phyloP scores from a whole-genome alignment of 2,329 filamentous ascomycete genomes.

The Daldinia eschscholtzii region DNA sequence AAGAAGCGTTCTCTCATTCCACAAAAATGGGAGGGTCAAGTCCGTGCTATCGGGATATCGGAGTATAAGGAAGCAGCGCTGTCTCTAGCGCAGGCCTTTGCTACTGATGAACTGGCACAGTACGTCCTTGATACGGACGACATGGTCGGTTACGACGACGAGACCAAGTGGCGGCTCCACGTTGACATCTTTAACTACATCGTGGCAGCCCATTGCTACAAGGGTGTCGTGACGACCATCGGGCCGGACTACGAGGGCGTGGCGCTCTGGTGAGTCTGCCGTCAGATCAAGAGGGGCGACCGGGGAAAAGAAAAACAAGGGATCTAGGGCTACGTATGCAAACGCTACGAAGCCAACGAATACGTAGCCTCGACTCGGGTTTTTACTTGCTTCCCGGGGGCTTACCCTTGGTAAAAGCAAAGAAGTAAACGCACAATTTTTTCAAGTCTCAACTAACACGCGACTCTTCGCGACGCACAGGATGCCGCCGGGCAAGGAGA shows the following conservation, averaged over 20 bases:
- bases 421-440: constrained; percentile 7
- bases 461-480: constrained; percentile 56
- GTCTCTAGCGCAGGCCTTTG: constrained; percentile 82
- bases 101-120: constrained; percentile 77
- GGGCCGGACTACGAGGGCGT: constrained; percentile 83
- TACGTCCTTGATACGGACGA: constrained; percentile 82
- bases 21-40: constrained; percentile 64
- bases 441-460: constrained; percentile 31
- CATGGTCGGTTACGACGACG: constrained; percentile 70
- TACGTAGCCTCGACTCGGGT: constrained; percentile 36
- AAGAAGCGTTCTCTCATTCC: constrained; percentile 64
- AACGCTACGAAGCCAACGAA: constrained; percentile 8
- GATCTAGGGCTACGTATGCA: constrained; percentile 33
- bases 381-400: constrained; percentile 33
- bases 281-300: constrained; percentile 32
- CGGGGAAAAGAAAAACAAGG: constrained; percentile 34
- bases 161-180: constrained; percentile 81
- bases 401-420: constrained; percentile 29
- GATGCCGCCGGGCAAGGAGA: constrained; percentile 80
- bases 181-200: constrained; percentile 82
- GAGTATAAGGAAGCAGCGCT: constrained; percentile 79
- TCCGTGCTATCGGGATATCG: constrained; percentile 72
- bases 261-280: constrained; percentile 76
- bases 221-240: constrained; percentile 79
- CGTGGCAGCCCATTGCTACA: constrained; percentile 79